These are phyloP conservation scores for Plasmodium billcollinsi DNA, from an alignment of 169 alveolate genomes.

Conservation along the genomic window DNA sequence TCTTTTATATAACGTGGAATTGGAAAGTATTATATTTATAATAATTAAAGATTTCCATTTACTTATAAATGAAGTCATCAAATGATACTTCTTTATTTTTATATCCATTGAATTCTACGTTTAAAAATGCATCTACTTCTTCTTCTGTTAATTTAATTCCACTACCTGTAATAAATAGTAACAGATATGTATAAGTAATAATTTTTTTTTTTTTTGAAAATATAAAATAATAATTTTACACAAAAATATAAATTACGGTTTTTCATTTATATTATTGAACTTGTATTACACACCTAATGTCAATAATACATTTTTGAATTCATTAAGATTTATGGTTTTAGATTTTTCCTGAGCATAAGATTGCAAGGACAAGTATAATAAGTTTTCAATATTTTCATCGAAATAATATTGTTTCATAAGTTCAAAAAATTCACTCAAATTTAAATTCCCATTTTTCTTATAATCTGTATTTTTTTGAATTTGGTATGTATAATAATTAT, in stretches of 20 bases:
- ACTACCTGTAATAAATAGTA: conserved; percentile 28
- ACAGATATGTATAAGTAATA: background rate
- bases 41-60: conserved; percentile 26
- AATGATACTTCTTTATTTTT: conserved; percentile 62
- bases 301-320: conserved; percentile 54
- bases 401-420: conserved; percentile 71
- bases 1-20: conserved; percentile 30
- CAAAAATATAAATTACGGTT: background rate
- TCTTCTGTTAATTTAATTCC: conserved; percentile 70
- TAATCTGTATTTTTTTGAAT: conserved; percentile 62
- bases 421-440: conserved; percentile 59
- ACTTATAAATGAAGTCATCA: conserved; percentile 73
- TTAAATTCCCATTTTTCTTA: conserved; percentile 57
- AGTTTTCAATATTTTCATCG: conserved; percentile 69
- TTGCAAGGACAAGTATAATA: conserved; percentile 53
- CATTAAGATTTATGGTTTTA: conserved; percentile 34
- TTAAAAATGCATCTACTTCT: conserved; percentile 74
- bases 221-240: conserved; percentile 16
- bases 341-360: conserved; percentile 49
- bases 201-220: conserved; percentile 16
- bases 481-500: background rate
- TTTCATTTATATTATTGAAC: conserved; percentile 8
- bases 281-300: conserved; percentile 49
- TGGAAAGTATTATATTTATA: conserved; percentile 7
- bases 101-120: conserved; percentile 51